These are phyloP conservation scores for Nectriaceae sp. DNA, from an alignment of 2,329 filamentous ascomycete species.

Conservation along the genomic window DNA sequence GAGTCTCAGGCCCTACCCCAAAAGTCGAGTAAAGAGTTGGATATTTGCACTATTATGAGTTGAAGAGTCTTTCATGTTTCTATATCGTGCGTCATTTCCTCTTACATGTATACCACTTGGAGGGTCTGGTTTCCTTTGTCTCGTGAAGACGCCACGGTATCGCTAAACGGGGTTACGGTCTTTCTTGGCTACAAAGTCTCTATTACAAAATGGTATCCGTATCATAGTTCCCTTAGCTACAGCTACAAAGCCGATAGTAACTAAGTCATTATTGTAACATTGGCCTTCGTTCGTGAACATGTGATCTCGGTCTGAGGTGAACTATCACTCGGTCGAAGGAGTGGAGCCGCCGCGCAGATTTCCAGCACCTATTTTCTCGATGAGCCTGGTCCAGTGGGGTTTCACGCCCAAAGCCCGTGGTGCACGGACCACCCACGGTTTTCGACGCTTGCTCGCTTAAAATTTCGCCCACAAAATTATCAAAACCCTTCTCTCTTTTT, in stretches of 20 bases:
- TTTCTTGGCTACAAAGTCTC: constrained; percentile 33
- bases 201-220: constrained; percentile 29
- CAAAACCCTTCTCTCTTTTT: constrained; percentile 35
- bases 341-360: no score
- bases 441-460: constrained; percentile 37
- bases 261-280: constrained; percentile 3
- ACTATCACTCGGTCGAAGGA: no score
- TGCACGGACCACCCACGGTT: constrained; percentile 27
- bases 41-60: constrained; percentile 23
- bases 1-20: constrained; percentile 38
- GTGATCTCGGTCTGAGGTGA: no score
- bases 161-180: constrained; percentile 22
- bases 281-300: no score
- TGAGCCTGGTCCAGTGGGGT: constrained; percentile 17
- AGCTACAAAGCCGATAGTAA: constrained; percentile 19
- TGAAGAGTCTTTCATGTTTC: constrained; percentile 25
- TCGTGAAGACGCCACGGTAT: constrained; percentile 17
- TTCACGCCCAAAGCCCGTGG: constrained; percentile 6
- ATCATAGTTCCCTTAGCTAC: constrained; percentile 21
- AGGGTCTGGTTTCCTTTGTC: constrained; percentile 23
- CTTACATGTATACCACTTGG: constrained; percentile 21
- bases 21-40: constrained; percentile 47
- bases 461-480: constrained; percentile 41
- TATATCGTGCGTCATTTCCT: constrained; percentile 14
- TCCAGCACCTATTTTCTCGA: no score